Evolutionary conservation across 1,139 yeast genomes (phyloP), one percentile per base, ranked within the genome.

Genomic region (Komagataea norvegica): DNA sequence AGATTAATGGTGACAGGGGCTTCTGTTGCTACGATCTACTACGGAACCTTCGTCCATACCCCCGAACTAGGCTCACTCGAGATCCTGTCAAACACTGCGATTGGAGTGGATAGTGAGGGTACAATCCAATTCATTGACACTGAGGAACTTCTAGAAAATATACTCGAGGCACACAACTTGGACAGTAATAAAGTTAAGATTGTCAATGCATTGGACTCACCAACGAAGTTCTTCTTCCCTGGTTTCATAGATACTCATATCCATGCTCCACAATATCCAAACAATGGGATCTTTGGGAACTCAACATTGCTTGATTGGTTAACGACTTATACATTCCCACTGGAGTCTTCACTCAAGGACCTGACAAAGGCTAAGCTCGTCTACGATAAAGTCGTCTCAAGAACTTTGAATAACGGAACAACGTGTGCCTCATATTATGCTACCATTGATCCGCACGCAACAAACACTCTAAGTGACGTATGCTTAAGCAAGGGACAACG

Each of bases 261-360:
- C 44, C 98, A 91, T 59, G 96, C 97, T 0, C 83, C 97, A 5
- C 98, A 91, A 62, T 91, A 78, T 57, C 96, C 97, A n/a, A 91
- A 91, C 59, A 71, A 77, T 34, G 97, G 97, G 1, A 77, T 91
- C 28, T 93, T 94, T 44, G 88, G 95, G 32, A 85, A 82, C 45
- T 68, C 85, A 2, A 93, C 95, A 1, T 67, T 91, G 36, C 67
- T 91, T 38, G 94, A 89, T 47, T 91, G 98, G 98, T 69, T 91
- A 34, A 73, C 77, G 25, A 76, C 73, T 17, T 88, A 86, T 57
- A 91, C 98, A 0, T 91, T 89, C 66, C 95, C 96, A 0, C 60
- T 89, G 40, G 98, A 91, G 58, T 67, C 81, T 10, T 68, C 77
- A 3, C 62, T 76, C 45, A 62, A 62, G 18, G 75, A 81, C 45